phyloP scores from a whole-genome alignment of 208 protist genomes.

The Leishmania mexicana region DNA sequence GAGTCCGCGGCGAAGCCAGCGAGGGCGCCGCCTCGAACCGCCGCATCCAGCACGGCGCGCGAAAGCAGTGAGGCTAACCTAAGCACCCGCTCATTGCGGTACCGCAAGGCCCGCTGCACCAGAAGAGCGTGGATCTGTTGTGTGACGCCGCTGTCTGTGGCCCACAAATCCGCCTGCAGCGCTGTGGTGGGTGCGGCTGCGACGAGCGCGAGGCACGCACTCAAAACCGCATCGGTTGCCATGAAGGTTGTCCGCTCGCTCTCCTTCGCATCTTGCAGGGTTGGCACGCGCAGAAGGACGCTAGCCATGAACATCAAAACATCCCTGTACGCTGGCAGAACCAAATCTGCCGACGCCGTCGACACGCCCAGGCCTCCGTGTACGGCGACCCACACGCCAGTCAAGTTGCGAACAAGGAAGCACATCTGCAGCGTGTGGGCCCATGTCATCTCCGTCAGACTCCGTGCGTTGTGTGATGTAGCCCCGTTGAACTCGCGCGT shows the following conservation, averaged over 20 bases:
- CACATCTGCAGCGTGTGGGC: slow-evolving; percentile 57
- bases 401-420: slow-evolving; percentile 52
- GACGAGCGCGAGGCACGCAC: slow-evolving; percentile 44
- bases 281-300: slow-evolving; percentile 45
- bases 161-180: slow-evolving; percentile 64
- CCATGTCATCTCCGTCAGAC: slow-evolving; percentile 55
- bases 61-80: slow-evolving; percentile 63
- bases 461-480: slow-evolving; percentile 47
- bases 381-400: slow-evolving; percentile 53
- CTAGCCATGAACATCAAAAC: slow-evolving; percentile 61
- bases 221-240: slow-evolving; percentile 47
- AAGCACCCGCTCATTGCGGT: slow-evolving; percentile 54
- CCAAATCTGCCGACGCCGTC: slow-evolving; percentile 18
- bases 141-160: slow-evolving; percentile 43
- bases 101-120: slow-evolving; percentile 70
- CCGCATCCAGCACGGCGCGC: slow-evolving; percentile 56
- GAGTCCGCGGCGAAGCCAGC: slow-evolving; percentile 47
- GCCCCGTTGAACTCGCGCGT: slow-evolving; percentile 47
- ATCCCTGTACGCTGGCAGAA: slow-evolving; percentile 36
- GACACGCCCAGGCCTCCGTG: slow-evolving; percentile 56
- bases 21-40: slow-evolving; percentile 15
- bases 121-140: slow-evolving; percentile 73
- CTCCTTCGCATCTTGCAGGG: slow-evolving; percentile 26
- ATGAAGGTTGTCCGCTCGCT: slow-evolving; percentile 36
- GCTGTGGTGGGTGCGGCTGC: slow-evolving; percentile 43